Conservation (phyloP, 192 early-diverging fungal genomes). For the Coemansia sp. region DNA sequence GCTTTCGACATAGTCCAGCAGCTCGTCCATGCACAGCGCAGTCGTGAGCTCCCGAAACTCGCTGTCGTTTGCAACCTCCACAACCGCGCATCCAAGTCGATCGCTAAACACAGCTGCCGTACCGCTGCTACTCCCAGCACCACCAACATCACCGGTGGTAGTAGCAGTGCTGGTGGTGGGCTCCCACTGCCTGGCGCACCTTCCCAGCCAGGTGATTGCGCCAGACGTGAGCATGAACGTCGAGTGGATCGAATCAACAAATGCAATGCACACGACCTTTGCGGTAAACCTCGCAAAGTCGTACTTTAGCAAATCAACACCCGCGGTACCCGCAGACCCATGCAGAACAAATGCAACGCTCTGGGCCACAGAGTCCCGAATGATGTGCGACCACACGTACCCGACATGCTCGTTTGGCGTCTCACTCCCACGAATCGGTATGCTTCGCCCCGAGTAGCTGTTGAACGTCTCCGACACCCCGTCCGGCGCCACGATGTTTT, state of each 20-base stretch:
- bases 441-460: slow-evolving; percentile 19
- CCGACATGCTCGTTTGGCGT: slow-evolving; percentile 51
- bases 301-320: slow-evolving; percentile 33
- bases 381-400: slow-evolving; percentile 37
- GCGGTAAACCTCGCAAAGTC: slow-evolving; percentile 34
- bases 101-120: neutral
- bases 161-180: neutral
- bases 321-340: slow-evolving; percentile 32
- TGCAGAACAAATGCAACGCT: slow-evolving; percentile 35
- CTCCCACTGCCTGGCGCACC: slow-evolving; percentile 29
- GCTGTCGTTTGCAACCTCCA: slow-evolving; percentile 25
- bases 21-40: slow-evolving; percentile 19
- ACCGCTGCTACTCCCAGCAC: neutral
- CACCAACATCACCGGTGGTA: too few species aligned
- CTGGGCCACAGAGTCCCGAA: slow-evolving; percentile 16
- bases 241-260: slow-evolving; percentile 46
- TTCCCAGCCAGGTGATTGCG: slow-evolving; percentile 19
- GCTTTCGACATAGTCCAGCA: slow-evolving; percentile 30
- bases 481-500: slow-evolving; percentile 43
- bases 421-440: slow-evolving; percentile 32
- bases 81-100: slow-evolving; percentile 18
- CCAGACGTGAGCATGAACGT: slow-evolving; percentile 18
- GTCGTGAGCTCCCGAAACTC: slow-evolving; percentile 37
- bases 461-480: slow-evolving; percentile 38
- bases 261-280: slow-evolving; percentile 28